Base-by-base conservation (phyloP, 2,329 filamentous ascomycete genomes). In the Knoxdaviesia capensis region DNA sequence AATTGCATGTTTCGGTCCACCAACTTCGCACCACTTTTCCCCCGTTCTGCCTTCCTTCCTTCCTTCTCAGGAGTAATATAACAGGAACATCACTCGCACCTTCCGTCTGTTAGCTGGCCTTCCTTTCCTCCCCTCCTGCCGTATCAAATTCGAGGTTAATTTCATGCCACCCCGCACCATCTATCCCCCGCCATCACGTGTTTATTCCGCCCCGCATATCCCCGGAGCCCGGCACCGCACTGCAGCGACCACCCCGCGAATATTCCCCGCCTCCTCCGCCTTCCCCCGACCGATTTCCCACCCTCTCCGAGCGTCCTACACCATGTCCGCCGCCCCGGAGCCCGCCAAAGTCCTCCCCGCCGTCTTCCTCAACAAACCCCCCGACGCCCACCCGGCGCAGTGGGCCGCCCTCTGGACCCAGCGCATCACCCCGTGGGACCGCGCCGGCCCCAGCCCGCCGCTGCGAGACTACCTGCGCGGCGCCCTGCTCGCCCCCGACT, bases 341-440 rank as follows among this genome's bases (percentile, higher is more conserved):
- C 33, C 40, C 41, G 31, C 37, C 8, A 29, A 36, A 28, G 29
- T 9, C 37, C 36, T 41, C 20, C 36, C 29, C 6, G 39, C 28
- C 32, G 39, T 44, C 20, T 28, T 30, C 28, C 40, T 43, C 36
- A 9, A 28, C 28, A 47, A 55, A n/a, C n/a, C n/a, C n/a, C n/a
- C n/a, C n/a, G n/a, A n/a, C n/a, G n/a, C n/a, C 42, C 62, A 66
- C 51, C 49, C 50, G 35, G 38, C 49, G 31, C 51, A 48, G 42
- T 74, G 70, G 70, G 58, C 68, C 48, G 52, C 57, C 30, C 59
- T 67, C 36, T 74, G 66, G 62, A 53, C 57, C 38, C 54, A 64
- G 28, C 49, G 54, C 34, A 58, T 51, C 49, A 63, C 63, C 6
- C 69, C 68, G n/a, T 74, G 69, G 70, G 71, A 75, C 54, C 66